These are phyloP conservation scores for Mortierella claussenii DNA, from an alignment of 192 early-diverging fungal genomes.

Conservation along the genomic window DNA sequence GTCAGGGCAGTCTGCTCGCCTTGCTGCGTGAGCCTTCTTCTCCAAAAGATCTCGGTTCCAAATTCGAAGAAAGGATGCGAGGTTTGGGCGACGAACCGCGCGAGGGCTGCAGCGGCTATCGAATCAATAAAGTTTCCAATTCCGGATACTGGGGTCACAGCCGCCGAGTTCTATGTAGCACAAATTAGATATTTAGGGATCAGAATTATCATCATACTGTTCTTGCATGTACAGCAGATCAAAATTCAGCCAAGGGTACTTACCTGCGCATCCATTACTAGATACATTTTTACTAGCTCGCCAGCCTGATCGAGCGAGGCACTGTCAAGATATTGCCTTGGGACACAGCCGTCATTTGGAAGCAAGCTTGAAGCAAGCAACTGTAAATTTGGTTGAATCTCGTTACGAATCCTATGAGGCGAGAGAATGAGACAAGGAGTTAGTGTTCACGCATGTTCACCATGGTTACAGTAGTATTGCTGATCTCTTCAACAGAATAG, in stretches of 20 bases:
- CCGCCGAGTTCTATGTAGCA: conserved; percentile 49
- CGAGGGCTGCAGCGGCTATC: conserved; percentile 16
- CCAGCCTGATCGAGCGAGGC: conserved; percentile 32
- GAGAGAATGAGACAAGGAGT: no score
- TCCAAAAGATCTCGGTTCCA: conserved; percentile 38
- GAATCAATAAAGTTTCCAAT: conserved; percentile 23
- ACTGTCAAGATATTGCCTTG: conserved; percentile 36
- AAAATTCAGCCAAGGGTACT: no score
- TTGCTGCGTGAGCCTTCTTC: background rate
- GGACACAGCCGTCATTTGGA: background rate
- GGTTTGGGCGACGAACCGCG: conserved; percentile 13
- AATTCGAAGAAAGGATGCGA: conserved; percentile 39
- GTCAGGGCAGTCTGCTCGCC: conserved; percentile 20
- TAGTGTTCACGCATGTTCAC: no score
- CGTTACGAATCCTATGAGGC: conserved; percentile 43
- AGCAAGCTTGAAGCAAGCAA: conserved; percentile 5
- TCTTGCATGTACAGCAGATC: no score
- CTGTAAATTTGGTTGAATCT: conserved; percentile 36
- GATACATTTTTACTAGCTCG: conserved; percentile 25
- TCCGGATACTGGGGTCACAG: conserved; percentile 24
- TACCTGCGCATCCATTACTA: conserved; percentile 43
- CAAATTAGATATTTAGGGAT: no score
- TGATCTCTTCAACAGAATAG: no score
- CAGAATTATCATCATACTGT: background rate
- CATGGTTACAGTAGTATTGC: no score